Evolutionary conservation across 2,329 filamentous ascomycete species (phyloP).

Genomic region (Fusarium fracticaudum): DNA sequence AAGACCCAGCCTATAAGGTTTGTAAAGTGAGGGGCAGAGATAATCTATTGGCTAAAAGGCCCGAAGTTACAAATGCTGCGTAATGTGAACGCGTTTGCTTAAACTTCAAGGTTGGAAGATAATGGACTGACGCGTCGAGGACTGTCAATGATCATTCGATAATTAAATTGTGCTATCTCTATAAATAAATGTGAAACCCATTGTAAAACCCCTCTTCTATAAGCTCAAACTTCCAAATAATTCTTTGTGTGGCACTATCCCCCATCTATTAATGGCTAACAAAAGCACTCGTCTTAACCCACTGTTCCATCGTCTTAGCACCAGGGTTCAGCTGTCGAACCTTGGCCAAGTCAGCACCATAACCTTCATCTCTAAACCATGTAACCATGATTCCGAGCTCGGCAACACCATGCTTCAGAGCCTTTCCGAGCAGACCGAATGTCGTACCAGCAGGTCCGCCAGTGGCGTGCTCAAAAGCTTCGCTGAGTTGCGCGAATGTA

Average conservation of each 20-base stretch:
- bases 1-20: no score
- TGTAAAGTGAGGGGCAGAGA: not conserved
- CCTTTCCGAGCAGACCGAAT: slow-evolving; percentile 16
- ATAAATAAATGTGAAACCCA: not conserved
- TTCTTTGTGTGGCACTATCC: not conserved
- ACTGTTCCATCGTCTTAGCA: slow-evolving; percentile 18
- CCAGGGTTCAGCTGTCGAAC: slow-evolving; percentile 20
- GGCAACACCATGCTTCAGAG: slow-evolving; percentile 10
- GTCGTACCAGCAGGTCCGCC: slow-evolving; percentile 7
- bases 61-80: not conserved
- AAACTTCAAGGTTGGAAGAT: not conserved
- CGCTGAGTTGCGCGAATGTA: slow-evolving; percentile 18
- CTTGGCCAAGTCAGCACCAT: slow-evolving; percentile 13
- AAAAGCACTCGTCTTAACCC: slow-evolving; percentile 25
- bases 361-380: slow-evolving; percentile 31
- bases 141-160: no score
- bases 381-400: slow-evolving; percentile 26
- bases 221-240: not conserved
- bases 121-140: not conserved
- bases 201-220: not conserved
- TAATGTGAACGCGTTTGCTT: no score
- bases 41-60: no score
- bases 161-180: not conserved
- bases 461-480: slow-evolving; percentile 11
- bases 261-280: not conserved